phyloP scores from a whole-genome alignment of 345 rosid species.

The Aurinia saxatilis region DNA sequence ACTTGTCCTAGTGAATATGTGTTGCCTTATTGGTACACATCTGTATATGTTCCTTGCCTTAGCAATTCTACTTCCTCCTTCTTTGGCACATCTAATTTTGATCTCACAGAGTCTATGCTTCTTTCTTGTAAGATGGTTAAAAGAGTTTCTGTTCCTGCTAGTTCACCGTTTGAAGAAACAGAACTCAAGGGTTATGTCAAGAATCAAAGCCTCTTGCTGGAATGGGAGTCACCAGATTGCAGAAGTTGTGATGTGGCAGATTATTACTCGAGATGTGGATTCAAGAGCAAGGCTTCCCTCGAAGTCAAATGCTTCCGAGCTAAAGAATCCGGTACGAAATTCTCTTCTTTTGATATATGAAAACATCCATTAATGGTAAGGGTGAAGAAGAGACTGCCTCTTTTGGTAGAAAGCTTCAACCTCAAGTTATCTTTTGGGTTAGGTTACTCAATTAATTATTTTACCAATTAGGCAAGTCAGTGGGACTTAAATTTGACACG shows the following conservation, averaged over 20 bases:
- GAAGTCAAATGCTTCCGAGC: slow-evolving; percentile 40
- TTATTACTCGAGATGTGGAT: slow-evolving; percentile 46
- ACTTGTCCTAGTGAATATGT: slow-evolving; percentile 43
- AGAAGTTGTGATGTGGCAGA: slow-evolving; percentile 45
- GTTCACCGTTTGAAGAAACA: not conserved
- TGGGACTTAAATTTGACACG: slow-evolving; percentile 16
- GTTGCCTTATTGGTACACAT: slow-evolving; percentile 12
- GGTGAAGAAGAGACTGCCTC: too few species aligned
- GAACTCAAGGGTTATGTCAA: slow-evolving; percentile 31
- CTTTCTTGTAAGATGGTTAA: slow-evolving; percentile 31
- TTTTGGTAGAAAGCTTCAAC: not conserved
- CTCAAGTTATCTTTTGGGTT: not conserved
- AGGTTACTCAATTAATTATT: not conserved
- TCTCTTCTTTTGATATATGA: not conserved
- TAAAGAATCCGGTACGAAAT: slow-evolving; percentile 27
- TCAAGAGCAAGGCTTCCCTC: slow-evolving; percentile 27
- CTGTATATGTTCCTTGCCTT: slow-evolving; percentile 40
- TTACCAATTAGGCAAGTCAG: not conserved
- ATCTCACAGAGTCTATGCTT: slow-evolving; percentile 23
- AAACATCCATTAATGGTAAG: too few species aligned
- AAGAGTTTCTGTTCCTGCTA: slow-evolving; percentile 33
- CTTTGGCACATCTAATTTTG: slow-evolving; percentile 40
- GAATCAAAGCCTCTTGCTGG: slow-evolving; percentile 36
- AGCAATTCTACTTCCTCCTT: slow-evolving; percentile 51
- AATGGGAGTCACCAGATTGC: slow-evolving; percentile 59